phyloP scores from a whole-genome alignment of 1,284 basidiomycete species.

The Trametes sp. region DNA sequence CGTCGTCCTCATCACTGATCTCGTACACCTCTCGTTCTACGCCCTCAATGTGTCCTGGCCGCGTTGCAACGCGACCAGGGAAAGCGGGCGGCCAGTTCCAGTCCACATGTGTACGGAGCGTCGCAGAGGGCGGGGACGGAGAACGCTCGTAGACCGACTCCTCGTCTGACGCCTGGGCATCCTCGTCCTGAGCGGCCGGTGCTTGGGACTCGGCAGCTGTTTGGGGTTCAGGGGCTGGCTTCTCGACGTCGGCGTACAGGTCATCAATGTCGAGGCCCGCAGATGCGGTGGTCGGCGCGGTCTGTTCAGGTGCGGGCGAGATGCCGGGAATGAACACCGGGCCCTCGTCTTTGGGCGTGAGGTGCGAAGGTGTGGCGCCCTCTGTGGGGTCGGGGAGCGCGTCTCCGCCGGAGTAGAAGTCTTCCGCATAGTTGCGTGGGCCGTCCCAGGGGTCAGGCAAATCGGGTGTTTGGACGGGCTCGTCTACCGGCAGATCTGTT shows the following conservation, averaged over 20 bases:
- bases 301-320: neutral
- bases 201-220: neutral
- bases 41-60: conserved; percentile 36
- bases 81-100: conserved; percentile 51
- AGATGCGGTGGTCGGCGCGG: neutral
- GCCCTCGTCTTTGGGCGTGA: conserved; percentile 31
- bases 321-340: conserved; percentile 22
- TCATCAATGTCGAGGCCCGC: conserved; percentile 20
- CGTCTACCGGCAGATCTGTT: conserved; percentile 15
- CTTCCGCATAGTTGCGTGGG: conserved; percentile 59
- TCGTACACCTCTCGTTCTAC: conserved; percentile 31
- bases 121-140: conserved; percentile 26
- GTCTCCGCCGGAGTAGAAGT: conserved; percentile 54
- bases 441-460: conserved; percentile 59
- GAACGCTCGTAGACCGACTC: conserved; percentile 5
- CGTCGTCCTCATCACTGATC: conserved; percentile 43
- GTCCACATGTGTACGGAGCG: conserved; percentile 40
- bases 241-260: conserved; percentile 2
- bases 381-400: conserved; percentile 22
- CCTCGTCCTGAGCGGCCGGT: neutral
- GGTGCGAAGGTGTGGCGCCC: conserved; percentile 32
- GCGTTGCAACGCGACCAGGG: conserved; percentile 37
- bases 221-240: neutral
- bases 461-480: conserved; percentile 33
- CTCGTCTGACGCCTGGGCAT: neutral